phyloP scores from a whole-genome alignment of 768 basidiomycete species.

The Suillus clintonianus region DNA sequence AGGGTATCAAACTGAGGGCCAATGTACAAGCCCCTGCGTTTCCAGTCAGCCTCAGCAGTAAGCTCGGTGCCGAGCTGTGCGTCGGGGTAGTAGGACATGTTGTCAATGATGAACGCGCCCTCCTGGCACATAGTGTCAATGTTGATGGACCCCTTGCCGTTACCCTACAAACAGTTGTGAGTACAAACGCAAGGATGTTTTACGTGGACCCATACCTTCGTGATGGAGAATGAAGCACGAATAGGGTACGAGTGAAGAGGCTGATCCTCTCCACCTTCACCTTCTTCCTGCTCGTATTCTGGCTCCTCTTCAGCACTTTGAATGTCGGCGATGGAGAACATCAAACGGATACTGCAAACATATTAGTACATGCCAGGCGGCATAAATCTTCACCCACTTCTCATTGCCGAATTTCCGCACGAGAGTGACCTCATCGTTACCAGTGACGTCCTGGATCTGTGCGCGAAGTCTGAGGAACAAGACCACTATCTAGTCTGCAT shows the following conservation, averaged over 20 bases:
- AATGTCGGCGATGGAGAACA: conserved; percentile 93
- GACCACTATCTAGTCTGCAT: neutral
- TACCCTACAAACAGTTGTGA: conserved; percentile 36
- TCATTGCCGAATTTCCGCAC: conserved; percentile 90
- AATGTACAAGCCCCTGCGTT: conserved; percentile 86
- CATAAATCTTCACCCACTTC: conserved; percentile 50
- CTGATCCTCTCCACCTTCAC: conserved; percentile 31
- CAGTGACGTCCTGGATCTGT: conserved; percentile 69
- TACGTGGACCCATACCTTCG: conserved; percentile 57
- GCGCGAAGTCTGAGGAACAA: neutral
- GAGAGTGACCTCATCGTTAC: conserved; percentile 81
- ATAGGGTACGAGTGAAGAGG: conserved; percentile 59
- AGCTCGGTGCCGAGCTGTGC: conserved; percentile 69
- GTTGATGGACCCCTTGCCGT: conserved; percentile 65
- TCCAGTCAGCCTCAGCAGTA: conserved; percentile 92
- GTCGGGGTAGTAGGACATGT: conserved; percentile 83
- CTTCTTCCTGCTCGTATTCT: conserved; percentile 41
- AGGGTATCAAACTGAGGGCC: conserved; percentile 95
- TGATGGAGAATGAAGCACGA: conserved; percentile 79
- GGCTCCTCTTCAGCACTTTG: conserved; percentile 47
- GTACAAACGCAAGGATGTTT: neutral
- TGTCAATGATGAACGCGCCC: conserved; percentile 83
- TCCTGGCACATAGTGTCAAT: conserved; percentile 81
- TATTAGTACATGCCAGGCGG: neutral
- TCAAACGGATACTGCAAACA: conserved; percentile 69